phyloP scores from a whole-genome alignment of 495 filamentous ascomycete genomes.

The Bathelium albidoporum region DNA sequence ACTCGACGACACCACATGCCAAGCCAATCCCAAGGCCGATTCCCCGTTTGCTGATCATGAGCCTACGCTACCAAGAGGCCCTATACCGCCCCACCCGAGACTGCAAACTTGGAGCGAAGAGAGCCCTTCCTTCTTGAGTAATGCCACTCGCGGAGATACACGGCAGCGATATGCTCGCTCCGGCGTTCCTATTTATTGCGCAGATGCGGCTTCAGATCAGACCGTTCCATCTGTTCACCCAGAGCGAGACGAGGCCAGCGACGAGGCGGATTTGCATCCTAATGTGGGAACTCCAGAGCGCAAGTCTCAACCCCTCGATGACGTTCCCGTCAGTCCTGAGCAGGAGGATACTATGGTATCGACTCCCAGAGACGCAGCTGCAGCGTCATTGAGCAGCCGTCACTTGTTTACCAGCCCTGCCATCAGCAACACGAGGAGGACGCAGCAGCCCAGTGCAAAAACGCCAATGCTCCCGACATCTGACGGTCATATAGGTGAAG shows the following conservation, averaged over 20 bases:
- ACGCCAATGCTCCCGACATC: background rate
- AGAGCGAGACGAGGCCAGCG: background rate
- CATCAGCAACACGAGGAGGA: background rate
- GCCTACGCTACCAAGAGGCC: background rate
- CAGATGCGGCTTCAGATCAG: background rate
- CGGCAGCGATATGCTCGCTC: conserved; percentile 1
- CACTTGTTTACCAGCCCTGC: conserved; percentile 1
- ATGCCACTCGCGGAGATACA: background rate
- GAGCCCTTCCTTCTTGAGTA: background rate
- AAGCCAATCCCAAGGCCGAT: background rate
- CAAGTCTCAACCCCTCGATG: background rate
- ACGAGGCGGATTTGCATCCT: background rate
- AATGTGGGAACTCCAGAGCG: background rate
- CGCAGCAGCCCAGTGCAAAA: background rate
- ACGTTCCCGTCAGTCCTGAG: background rate
- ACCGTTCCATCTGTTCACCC: background rate
- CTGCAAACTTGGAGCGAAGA: background rate
- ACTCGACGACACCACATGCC: background rate
- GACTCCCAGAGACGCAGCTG: background rate
- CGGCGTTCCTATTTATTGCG: background rate
- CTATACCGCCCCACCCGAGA: background rate
- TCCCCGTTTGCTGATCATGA: background rate
- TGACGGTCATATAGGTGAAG: background rate
- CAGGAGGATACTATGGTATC: background rate
- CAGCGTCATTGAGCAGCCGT: background rate